Evolutionary conservation across 306 rosid genomes (phyloP), one percentile per base, ranked within the genome.

Genomic region (Pachyrhizus erosus): DNA sequence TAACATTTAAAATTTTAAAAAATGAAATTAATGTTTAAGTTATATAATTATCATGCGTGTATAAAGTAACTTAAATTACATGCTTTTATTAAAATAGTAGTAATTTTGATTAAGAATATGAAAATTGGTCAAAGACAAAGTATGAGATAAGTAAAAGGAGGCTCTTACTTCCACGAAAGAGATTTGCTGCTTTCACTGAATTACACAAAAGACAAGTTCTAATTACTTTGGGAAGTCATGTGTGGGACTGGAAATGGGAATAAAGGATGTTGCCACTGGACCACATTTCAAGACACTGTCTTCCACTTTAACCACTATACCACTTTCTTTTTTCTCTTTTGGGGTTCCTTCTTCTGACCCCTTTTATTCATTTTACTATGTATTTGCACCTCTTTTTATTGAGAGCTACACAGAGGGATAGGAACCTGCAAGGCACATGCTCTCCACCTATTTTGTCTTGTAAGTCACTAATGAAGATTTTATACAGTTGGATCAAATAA

Each of bases 131-230:
- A 73, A 64, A 69, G 78, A 73, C 83, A 68, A 68, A 43, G 5
- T n/a, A 43, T 66, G 1, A 76, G 64, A 82, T 29, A 8, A 9
- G 58, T 51, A 77, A 77, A 80, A 72, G 37, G 7, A 18, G 27
- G 49, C 85, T 79, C 87, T 55, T 73, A 52, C 76, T 83, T 82
- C 77, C 9, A 61, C 1, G 49, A 7, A 83, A 11, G 67, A 84
- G n/a, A 43, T 40, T 24, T 24, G 39, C 39, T 21, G 26, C 40
- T 27, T 70, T 75, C 74, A 60, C 75, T 73, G 88, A 78, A 29
- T 34, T 46, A 10, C 78, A 83, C 3, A 51, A 7, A 60, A 70
- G 60, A 83, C 82, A 83, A 58, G 34, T 70, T 33, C 1, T 17
- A 52, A 15, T 11, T 39, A 7, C 75, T 3, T 13, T n/a, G 51